A percentile compares a stretch with the other conserved stretches of the same genome.
These are phyloP conservation scores for Fagopyrum homotropicum DNA, from an alignment of 148 eudicot species.

Conservation along the genomic window DNA sequence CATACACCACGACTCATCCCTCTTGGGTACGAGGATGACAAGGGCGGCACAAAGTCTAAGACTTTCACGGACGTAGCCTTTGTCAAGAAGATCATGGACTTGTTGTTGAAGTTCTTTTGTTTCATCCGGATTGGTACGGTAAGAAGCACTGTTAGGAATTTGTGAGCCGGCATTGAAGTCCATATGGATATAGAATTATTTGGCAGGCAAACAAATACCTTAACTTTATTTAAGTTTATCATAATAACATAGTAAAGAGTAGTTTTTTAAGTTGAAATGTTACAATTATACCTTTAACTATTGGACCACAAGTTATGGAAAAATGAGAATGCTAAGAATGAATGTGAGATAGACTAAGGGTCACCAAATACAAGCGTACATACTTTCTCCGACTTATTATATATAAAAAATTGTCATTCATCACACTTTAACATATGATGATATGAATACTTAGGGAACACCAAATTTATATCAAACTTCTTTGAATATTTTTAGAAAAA, in stretches of 20 bases:
- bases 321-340: background rate
- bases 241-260: background rate
- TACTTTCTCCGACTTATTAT: background rate
- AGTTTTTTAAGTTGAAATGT: background rate
- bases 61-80: background rate
- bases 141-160: no score
- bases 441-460: background rate
- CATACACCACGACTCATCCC: background rate
- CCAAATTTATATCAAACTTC: background rate
- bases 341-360: background rate
- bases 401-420: no score
- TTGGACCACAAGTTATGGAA: background rate
- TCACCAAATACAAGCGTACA: background rate
- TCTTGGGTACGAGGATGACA: background rate
- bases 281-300: background rate
- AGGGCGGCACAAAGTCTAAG: background rate
- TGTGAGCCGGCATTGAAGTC: background rate
- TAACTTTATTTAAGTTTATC: background rate
- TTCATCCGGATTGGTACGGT: no score
- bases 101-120: background rate
- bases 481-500: background rate
- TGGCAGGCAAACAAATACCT: background rate
- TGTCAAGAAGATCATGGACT: background rate
- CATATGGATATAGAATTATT: background rate
- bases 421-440: background rate